Conservation (phyloP, 495 filamentous ascomycete genomes). For the Penicillium diatomitis region DNA sequence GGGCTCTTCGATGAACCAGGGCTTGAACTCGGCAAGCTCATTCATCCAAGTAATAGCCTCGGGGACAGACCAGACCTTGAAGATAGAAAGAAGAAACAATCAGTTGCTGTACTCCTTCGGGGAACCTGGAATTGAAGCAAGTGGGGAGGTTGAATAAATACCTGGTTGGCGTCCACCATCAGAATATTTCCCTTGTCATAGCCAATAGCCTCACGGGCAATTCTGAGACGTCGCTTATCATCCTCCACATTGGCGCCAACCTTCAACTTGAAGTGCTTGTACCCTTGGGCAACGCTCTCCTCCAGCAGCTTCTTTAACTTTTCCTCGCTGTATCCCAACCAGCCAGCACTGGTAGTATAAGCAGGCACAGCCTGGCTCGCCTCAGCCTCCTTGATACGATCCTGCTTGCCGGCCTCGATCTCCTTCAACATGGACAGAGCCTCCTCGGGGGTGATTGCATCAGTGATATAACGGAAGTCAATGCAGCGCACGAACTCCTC, state of each 20-base stretch:
- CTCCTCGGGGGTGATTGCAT: conserved; percentile 84
- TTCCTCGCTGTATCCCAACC: conserved; percentile 86
- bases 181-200: conserved; percentile 80
- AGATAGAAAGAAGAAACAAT: background rate
- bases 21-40: conserved; percentile 71
- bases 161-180: conserved; percentile 94
- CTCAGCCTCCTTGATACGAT: conserved; percentile 61
- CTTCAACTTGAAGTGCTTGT: conserved; percentile 87
- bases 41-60: conserved; percentile 87
- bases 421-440: conserved; percentile 61
- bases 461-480: conserved; percentile 89
- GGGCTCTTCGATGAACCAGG: conserved; percentile 98
- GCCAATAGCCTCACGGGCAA: conserved; percentile 75
- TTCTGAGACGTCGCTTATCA: conserved; percentile 57
- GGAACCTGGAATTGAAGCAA: background rate
- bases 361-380: conserved; percentile 68
- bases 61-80: conserved; percentile 74
- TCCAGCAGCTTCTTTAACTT: conserved; percentile 67
- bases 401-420: conserved; percentile 52
- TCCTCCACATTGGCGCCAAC: conserved; percentile 65
- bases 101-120: background rate
- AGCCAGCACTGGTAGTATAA: conserved; percentile 86
- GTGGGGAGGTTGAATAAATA: conserved; percentile 12
- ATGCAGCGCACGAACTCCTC: conserved; percentile 81
- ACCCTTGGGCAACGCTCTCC: conserved; percentile 66